Evolutionary conservation across 208 protist genomes (phyloP).

Genomic region (Crithidia thermophila): DNA sequence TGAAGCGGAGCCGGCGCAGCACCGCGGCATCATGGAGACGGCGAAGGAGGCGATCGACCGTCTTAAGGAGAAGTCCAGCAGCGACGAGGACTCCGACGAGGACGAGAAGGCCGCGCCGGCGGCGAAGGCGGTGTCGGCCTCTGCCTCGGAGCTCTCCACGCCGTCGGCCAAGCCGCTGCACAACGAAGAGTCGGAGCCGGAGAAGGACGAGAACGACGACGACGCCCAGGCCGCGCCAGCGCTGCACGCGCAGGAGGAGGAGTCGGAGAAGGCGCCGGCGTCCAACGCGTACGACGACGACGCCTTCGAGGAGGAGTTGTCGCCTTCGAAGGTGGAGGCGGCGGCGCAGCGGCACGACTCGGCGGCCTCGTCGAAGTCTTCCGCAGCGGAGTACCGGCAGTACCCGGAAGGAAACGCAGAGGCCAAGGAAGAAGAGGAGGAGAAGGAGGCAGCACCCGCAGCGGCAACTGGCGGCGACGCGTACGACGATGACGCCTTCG

Average conservation of each 20-base stretch:
- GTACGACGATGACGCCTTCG: conserved; percentile 34
- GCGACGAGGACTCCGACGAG: not conserved
- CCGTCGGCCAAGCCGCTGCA: conserved; percentile 1
- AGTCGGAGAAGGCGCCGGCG: not conserved
- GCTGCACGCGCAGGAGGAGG: not conserved
- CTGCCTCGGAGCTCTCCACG: conserved; percentile 1
- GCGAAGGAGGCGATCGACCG: not conserved
- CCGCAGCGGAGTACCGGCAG: too few relatives aligned
- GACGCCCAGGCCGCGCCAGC: not conserved
- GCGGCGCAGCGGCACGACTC: not conserved
- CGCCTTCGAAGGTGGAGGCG: not conserved
- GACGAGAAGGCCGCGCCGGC: not conserved
- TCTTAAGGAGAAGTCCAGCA: not conserved
- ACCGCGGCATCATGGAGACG: not conserved
- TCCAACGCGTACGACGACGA: conserved; percentile 8
- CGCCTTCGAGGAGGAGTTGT: conserved; percentile 12
- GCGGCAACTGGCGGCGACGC: conserved; percentile 17
- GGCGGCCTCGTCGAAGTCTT: not conserved
- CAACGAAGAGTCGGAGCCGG: too few relatives aligned
- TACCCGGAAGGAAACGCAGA: not conserved
- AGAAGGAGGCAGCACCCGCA: too few relatives aligned
- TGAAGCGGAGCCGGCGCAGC: not conserved
- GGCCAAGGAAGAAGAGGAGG: not conserved
- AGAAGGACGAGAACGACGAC: not conserved
- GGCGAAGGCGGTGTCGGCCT: not conserved